Base-by-base conservation (phyloP, 306 rosid species). In the Citrullus mucosospermus region DNA sequence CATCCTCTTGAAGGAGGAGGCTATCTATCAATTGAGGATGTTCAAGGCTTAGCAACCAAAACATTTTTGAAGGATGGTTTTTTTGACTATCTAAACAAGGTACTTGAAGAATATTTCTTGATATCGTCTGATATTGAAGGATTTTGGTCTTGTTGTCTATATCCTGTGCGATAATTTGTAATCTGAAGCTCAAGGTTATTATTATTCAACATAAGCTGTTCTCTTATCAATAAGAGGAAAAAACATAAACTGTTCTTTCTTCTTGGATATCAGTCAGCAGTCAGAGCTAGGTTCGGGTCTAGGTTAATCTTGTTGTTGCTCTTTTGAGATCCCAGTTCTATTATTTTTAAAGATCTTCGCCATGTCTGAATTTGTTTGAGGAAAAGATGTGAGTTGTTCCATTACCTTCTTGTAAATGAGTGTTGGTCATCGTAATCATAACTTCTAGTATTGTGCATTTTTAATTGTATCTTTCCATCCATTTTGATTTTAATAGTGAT, bases 41-140 rank as follows among this genome's bases (percentile, higher is more conserved):
- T 86, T 79, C 80, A 83, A 80, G 93, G 98, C 83, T 87, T 86
- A 78, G 78, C 85, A 44, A 62, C 57, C 73, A 77, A 75, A 73
- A 88, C 81, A 75, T 86, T 88, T 80, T 82, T 92, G 90, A 88
- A 90, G 82, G 88, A 85, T 79, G 99, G 98, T 62, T 96, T 96
- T 84, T 84, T 96, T 82, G 88, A 91, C 73, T 96, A 83, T 85
- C 65, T 96, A 85, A 88, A 90, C 84, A 88, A 90, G 99, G 99
- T 96, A 81, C 60, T 38, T 70, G 78, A 51, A 80, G 82, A 82
- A 80, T 81, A 73, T 58, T 58, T 56, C 56, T 60, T 56, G 70
- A 43, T 71, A 51, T 51, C 12, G 15, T 73, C 17, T 16, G 77
- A 51, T 50, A 73, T 51, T 30, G 43, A 30, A 73, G 77, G 61